phyloP scores from a whole-genome alignment of 2,329 filamentous ascomycete genomes.

The Monosporascus sp. region DNA sequence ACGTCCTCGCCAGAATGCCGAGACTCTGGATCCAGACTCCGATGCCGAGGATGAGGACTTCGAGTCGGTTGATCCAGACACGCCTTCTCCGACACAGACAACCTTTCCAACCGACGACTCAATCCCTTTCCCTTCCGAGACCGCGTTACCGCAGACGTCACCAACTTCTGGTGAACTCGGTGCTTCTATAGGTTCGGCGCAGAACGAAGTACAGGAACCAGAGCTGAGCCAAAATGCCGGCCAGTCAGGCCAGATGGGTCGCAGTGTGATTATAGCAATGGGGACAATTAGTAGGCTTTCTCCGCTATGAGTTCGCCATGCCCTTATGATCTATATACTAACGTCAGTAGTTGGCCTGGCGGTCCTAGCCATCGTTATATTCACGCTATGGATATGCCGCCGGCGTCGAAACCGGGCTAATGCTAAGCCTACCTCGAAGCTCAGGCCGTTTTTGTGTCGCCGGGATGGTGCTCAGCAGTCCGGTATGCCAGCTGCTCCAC shows the following conservation, averaged over 20 bases:
- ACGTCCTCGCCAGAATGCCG: neutral
- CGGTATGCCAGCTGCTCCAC: neutral
- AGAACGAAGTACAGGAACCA: neutral
- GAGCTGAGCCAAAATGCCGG: neutral
- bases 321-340: neutral
- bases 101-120: neutral
- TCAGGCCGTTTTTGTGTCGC: neutral
- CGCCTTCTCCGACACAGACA: neutral
- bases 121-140: no score
- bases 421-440: neutral
- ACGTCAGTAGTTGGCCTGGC: slow-evolving; percentile 6
- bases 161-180: neutral
- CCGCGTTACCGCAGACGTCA: neutral
- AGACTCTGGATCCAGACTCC: neutral
- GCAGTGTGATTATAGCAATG: neutral
- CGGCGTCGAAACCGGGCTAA: slow-evolving; percentile 4
- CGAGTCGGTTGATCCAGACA: neutral
- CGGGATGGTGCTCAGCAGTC: slow-evolving; percentile 3
- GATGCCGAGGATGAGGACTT: neutral
- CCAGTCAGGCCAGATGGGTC: neutral
- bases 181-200: no score
- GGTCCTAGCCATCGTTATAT: slow-evolving; percentile 7
- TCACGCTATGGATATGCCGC: slow-evolving; percentile 11
- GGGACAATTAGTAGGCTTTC: neutral
- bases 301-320: neutral